These are phyloP conservation scores for Aspergillus neotritici DNA, from an alignment of 2,329 filamentous ascomycete species.

Conservation along the genomic window DNA sequence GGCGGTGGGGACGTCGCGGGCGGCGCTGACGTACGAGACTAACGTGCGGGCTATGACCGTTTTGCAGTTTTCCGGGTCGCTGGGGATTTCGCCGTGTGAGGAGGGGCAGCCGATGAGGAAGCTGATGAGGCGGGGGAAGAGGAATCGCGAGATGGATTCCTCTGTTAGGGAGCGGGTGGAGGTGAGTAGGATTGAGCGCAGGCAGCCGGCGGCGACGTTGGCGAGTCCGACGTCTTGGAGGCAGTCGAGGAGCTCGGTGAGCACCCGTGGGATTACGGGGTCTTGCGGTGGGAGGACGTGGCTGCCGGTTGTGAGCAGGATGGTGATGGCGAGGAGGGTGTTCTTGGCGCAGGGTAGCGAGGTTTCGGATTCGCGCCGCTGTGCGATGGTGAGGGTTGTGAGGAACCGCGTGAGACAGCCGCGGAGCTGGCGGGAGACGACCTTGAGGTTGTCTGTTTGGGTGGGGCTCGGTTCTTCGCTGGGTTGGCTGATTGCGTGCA, in stretches of 20 bases:
- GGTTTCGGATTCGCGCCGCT: slow-evolving; percentile 56
- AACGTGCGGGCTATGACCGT: slow-evolving; percentile 67
- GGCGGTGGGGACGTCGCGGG: slow-evolving; percentile 43
- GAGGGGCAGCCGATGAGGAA: slow-evolving; percentile 57
- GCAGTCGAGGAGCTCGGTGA: slow-evolving; percentile 80
- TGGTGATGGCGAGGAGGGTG: slow-evolving; percentile 77
- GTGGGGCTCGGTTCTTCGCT: slow-evolving; percentile 11
- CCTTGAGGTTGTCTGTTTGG: slow-evolving; percentile 32
- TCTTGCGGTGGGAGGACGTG: slow-evolving; percentile 70
- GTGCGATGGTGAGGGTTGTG: slow-evolving; percentile 54
- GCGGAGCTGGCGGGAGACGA: slow-evolving; percentile 66
- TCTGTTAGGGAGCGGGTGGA: slow-evolving; percentile 57
- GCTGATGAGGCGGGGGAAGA: slow-evolving; percentile 67
- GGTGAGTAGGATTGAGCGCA: slow-evolving; percentile 74
- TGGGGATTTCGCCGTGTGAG: slow-evolving; percentile 55
- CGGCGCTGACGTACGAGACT: slow-evolving; percentile 59
- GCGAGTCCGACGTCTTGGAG: slow-evolving; percentile 57
- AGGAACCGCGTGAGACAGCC: slow-evolving; percentile 79
- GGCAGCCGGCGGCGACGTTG: slow-evolving; percentile 84
- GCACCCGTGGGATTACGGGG: slow-evolving; percentile 65
- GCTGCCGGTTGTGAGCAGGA: slow-evolving; percentile 76
- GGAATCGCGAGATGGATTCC: slow-evolving; percentile 65
- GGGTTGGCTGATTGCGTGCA: slow-evolving; percentile 61
- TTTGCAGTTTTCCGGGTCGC: slow-evolving; percentile 70
- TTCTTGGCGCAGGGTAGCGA: slow-evolving; percentile 90